phyloP scores from a whole-genome alignment of 1,139 yeast species.

The Scheffersomyces lignicola region DNA sequence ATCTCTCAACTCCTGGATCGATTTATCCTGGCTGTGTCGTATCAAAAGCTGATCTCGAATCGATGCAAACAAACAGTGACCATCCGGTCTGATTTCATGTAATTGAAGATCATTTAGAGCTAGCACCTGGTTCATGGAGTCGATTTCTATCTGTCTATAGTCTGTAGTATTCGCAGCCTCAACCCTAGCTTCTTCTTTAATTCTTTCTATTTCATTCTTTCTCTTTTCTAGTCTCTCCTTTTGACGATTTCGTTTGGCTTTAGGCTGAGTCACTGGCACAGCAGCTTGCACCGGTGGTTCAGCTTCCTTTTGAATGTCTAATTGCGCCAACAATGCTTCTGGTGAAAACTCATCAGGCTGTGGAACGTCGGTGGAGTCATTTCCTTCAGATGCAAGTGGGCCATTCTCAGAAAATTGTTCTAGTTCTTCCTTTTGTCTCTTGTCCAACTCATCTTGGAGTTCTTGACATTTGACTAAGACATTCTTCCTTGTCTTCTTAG shows the following conservation, averaged over 20 bases:
- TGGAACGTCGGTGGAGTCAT: too few species aligned
- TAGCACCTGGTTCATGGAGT: slow-evolving; percentile 58
- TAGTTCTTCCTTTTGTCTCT: slow-evolving; percentile 55
- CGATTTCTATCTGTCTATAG: slow-evolving; percentile 67
- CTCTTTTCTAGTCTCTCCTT: slow-evolving; percentile 80
- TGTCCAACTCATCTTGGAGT: slow-evolving; percentile 56
- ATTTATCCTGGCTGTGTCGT: slow-evolving; percentile 42
- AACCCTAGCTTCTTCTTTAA: slow-evolving; percentile 64
- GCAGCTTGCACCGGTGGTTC: slow-evolving; percentile 5
- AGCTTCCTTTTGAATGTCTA: slow-evolving; percentile 32
- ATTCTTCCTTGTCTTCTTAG: slow-evolving; percentile 70
- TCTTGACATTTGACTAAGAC: slow-evolving; percentile 56
- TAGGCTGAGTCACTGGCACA: slow-evolving; percentile 13
- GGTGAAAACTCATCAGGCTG: slow-evolving; percentile 61
- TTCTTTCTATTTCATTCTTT: slow-evolving; percentile 63
- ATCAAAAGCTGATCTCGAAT: slow-evolving; percentile 69
- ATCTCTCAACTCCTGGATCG: slow-evolving; percentile 58
- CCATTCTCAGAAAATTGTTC: too few species aligned
- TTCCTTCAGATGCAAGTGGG: too few species aligned
- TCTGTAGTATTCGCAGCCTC: slow-evolving; percentile 74
- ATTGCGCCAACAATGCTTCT: slow-evolving; percentile 59
- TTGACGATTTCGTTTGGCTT: slow-evolving; percentile 70
- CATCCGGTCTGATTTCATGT: slow-evolving; percentile 81
- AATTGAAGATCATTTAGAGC: slow-evolving; percentile 47
- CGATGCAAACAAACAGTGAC: slow-evolving; percentile 90